Evolutionary conservation across 2,329 filamentous ascomycete species (phyloP), one percentile per base, ranked within the genome.

Genomic region (Botrytis byssoidea): DNA sequence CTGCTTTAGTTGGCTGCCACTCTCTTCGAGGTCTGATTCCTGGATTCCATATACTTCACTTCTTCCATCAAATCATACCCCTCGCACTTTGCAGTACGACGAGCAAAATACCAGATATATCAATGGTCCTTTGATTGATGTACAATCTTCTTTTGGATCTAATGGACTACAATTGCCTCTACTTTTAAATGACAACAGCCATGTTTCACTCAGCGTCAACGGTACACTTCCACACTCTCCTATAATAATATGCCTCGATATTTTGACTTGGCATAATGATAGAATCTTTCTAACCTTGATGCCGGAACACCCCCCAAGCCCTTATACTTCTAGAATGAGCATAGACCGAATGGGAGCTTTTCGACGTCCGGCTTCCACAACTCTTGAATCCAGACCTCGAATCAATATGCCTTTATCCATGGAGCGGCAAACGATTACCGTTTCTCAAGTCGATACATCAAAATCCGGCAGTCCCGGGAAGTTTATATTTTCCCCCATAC

Each of bases 1-100:
- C 1, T 51, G 48, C 48, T 51, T 51, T 0, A 16, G 12, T 51
- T 51, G 48, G 48, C 48, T n/a, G 48, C 25, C 25, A 1, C 4
- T n/a, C n/a, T n/a, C 4, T 5, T 51, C 10, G 22, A n/a, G 10
- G 0, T 2, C 1, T 6, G 22, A 5, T n/a, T 6, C 3, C 0
- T 0, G 0, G 12, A 51, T 5, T 7, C 10, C 10, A 3, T 51
- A 51, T 51, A 1, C 4, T n/a, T n/a, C 48, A n/a, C 25, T 51
- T 4, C 6, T 51, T 51, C 25, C 25, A 9, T 51, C 48, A 51
- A 14, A n/a, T 51, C 2, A 7, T 51, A 51, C n/a, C n/a, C n/a
- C n/a, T n/a, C n/a, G n/a, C n/a, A n/a, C n/a, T n/a, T n/a, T n/a
- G n/a, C n/a, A n/a, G n/a, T n/a, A n/a, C n/a, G n/a, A n/a, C n/a